Base-by-base conservation (phyloP, 176 grass and related monocot species). In the Luzula sylvatica region DNA sequence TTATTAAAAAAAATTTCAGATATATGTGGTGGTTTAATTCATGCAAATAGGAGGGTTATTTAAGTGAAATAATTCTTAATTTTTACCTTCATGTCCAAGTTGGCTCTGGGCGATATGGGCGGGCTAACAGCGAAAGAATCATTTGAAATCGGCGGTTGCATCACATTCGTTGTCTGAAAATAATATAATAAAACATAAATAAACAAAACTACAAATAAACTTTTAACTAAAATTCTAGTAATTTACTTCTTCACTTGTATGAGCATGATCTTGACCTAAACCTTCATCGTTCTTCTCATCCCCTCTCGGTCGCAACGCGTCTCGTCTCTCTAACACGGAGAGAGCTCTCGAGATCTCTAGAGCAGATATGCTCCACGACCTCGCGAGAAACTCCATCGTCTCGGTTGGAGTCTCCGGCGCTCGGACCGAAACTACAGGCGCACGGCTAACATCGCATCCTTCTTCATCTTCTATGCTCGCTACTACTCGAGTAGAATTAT, bases 361-460 rank as follows among this genome's bases (percentile, higher is more conserved):
- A 0, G 89, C 89, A 0, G 89, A 95, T 18, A 95, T 57, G 54
- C 89, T 95, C 89, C 89, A 95, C 0, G 79, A 95, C 66, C 89
- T 46, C 5, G 89, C 89, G 0, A 95, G 63, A 66, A 88, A 95
- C 73, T 95, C 89, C 83, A 95, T 95, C 4, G 89, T 83, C 71
- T 95, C 89, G 23, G 83, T 95, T 0, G 89, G 89, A 3, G 89
- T 95, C 66, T 95, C 89, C 0, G 88, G 88, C 4, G 83, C 61
- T 46, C 55, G 73, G 28, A 95, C 82, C 19, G 75, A 58, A 38
- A 77, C 23, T 40, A 54, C 56, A 6, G 76, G 61, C 46, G 64
- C 44, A 65, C 70, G 58, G 65, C 77, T 80, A 17, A 63, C 38
- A 5, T 70, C 7, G 23, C 61, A 16, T 17, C 53, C 63, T 58